Evolutionary conservation across 371 early-diverging fungal species (phyloP), one percentile per base, ranked within the genome.

Genomic region (Actinomortierella ambigua): DNA sequence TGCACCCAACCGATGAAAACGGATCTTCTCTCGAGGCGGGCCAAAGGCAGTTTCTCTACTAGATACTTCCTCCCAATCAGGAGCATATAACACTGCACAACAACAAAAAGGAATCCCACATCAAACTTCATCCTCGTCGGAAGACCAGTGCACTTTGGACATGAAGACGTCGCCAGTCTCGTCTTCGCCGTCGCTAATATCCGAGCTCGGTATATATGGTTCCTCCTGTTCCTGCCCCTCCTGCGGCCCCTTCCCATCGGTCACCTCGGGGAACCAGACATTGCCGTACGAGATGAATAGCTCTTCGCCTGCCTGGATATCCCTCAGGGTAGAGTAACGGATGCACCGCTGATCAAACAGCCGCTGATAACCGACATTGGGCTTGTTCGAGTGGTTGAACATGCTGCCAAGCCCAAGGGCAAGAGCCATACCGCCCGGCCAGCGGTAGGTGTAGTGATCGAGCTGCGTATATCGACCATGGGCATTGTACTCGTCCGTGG

Each of bases 251-350:
- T 53, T 44, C 18, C 60, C 67, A 13, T 53, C 61, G 53, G 69
- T 57, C 62, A 65, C 64, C 18, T 83, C 78, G 13, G 85, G 86
- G 61, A 89, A 90, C 90, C 90, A 88, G 9, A 90, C 64, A 59
- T 88, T 80, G 1, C 90, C 90, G 69, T 90, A 90, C 4, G 85
- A 86, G 41, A 90, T 90, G 51, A 87, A 88, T 27, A 90, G 73
- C 55, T 90, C 90, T 46, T 89, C 87, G 9, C 78, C 85, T 3
- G 73, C 53, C 15, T 70, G 67, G 57, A 90, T 85, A 41, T 80
- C 81, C 17, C 84, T 59, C 34, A 85, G 50, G 7, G 90, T 79
- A 0, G 80, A 65, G 51, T 89, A 90, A 20, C 82, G 79, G 57
- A 90, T 88, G 41, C 88, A 41, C 8, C 69, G 66, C 44, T 81